These are phyloP conservation scores for Bipolaris zeicola DNA, from an alignment of 2,329 filamentous ascomycete species.

Conservation along the genomic window DNA sequence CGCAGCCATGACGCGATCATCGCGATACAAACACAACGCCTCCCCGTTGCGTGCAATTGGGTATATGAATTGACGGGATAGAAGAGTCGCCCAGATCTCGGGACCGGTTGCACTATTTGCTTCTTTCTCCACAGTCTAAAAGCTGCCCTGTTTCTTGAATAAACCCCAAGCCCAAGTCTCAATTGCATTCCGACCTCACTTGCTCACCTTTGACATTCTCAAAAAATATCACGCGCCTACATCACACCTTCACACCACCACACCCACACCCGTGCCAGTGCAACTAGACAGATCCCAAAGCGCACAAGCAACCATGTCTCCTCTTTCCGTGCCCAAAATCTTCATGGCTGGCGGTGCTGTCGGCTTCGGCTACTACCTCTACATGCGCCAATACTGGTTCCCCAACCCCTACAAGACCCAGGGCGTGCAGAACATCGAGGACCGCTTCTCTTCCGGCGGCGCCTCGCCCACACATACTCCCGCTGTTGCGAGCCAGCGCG, in stretches of 20 bases:
- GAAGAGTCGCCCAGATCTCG: constrained; percentile 7
- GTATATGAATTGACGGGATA: background rate
- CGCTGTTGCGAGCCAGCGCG: constrained; percentile 32
- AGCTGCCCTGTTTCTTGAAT: constrained; percentile 1
- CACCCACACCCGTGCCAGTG: background rate
- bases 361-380: constrained; percentile 45
- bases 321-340: constrained; percentile 44
- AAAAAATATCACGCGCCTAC: background rate
- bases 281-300: constrained; percentile 3
- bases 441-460: constrained; percentile 42
- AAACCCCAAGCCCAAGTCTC: constrained; percentile 1
- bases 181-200: background rate
- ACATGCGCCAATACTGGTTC: constrained; percentile 48
- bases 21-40: constrained; percentile 23
- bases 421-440: constrained; percentile 43
- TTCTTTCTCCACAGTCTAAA: constrained; percentile 9
- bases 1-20: constrained; percentile 41
- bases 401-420: constrained; percentile 47
- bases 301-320: constrained; percentile 28
- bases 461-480: constrained; percentile 41
- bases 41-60: constrained; percentile 16
- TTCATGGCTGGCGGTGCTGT: constrained; percentile 45
- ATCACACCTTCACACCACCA: background rate
- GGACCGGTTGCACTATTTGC: constrained; percentile 4
- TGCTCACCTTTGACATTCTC: background rate